Conservation (phyloP, 225 moss, liverwort and hornwort species). For the Anthoceros angustus region DNA sequence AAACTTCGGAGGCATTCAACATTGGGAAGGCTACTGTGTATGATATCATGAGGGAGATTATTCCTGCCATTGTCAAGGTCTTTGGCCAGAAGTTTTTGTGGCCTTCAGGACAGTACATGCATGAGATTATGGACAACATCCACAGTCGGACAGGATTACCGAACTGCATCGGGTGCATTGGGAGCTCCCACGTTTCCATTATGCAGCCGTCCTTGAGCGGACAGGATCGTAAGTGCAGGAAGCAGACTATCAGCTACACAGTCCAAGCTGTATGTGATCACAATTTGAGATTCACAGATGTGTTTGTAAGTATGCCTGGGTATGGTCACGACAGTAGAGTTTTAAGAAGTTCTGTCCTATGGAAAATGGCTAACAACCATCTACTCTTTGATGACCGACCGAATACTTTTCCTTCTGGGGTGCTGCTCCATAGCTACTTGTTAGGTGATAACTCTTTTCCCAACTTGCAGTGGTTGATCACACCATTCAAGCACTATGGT, state of each 20-base stretch:
- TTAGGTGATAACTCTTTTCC: slow-evolving; percentile 10
- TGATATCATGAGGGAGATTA: slow-evolving; percentile 13
- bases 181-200: slow-evolving; percentile 13
- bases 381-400: slow-evolving; percentile 5
- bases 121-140: slow-evolving; percentile 2
- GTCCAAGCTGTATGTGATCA: slow-evolving; percentile 14
- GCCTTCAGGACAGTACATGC: slow-evolving; percentile 10
- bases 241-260: slow-evolving; percentile 13
- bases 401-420: slow-evolving; percentile 7
- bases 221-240: slow-evolving; percentile 9
- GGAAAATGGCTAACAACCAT: slow-evolving; percentile 2
- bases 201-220: slow-evolving; percentile 6
- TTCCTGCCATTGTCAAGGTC: slow-evolving; percentile 11
- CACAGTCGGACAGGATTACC: slow-evolving; percentile 11
- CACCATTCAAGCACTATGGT: slow-evolving; percentile 6
- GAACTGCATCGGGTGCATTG: slow-evolving; percentile 10
- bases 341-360: slow-evolving; percentile 10
- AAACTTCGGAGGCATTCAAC: slow-evolving; percentile 12
- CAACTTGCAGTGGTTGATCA: slow-evolving; percentile 12
- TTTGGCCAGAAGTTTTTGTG: slow-evolving; percentile 7
- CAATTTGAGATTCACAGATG: slow-evolving; percentile 11
- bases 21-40: slow-evolving; percentile 15
- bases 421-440: slow-evolving; percentile 7
- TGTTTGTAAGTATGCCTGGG: slow-evolving; percentile 11
- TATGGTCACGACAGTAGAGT: slow-evolving; percentile 11